These are phyloP conservation scores for Rhizopogon rudus DNA, from an alignment of 768 basidiomycete species.

Conservation along the genomic window DNA sequence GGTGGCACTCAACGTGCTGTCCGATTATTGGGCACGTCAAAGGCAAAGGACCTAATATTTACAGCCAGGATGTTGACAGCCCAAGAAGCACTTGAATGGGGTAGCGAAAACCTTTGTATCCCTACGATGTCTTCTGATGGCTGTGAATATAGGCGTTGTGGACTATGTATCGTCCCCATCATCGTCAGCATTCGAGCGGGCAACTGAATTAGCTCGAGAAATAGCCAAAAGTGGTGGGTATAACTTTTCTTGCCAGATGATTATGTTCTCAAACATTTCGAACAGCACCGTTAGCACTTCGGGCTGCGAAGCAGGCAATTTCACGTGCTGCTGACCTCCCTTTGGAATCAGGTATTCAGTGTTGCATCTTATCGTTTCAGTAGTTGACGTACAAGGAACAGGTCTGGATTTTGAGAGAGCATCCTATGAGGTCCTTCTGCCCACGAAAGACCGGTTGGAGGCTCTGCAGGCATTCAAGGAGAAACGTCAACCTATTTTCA, in stretches of 20 bases:
- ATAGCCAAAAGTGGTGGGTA: conserved; percentile 62
- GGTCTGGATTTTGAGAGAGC: conserved; percentile 92
- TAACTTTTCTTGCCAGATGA: background rate
- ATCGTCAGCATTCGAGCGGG: conserved; percentile 59
- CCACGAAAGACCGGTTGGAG: conserved; percentile 72
- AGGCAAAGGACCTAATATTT: conserved; percentile 84
- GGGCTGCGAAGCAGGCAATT: conserved; percentile 86
- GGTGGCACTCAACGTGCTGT: conserved; percentile 85
- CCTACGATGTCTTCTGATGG: background rate
- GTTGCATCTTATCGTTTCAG: background rate
- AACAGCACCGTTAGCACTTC: conserved; percentile 77
- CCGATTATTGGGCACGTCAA: conserved; percentile 70
- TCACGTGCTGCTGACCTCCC: conserved; percentile 74
- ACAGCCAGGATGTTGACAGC: conserved; percentile 70
- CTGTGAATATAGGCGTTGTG: conserved; percentile 56
- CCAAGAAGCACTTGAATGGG: conserved; percentile 63
- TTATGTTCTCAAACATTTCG: background rate
- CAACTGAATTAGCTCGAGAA: conserved; percentile 61
- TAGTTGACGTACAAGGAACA: conserved; percentile 15
- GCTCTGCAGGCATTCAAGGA: conserved; percentile 84
- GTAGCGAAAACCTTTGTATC: conserved; percentile 31
- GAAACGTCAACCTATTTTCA: conserved; percentile 75
- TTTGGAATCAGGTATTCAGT: conserved; percentile 60
- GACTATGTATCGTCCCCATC: conserved; percentile 71
- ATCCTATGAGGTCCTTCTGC: conserved; percentile 76